A percentile compares a stretch with the other conserved stretches of the same genome.
These are phyloP conservation scores for Trichocomaceae sp. DNA, from an alignment of 2,329 filamentous ascomycete species.

Conservation along the genomic window DNA sequence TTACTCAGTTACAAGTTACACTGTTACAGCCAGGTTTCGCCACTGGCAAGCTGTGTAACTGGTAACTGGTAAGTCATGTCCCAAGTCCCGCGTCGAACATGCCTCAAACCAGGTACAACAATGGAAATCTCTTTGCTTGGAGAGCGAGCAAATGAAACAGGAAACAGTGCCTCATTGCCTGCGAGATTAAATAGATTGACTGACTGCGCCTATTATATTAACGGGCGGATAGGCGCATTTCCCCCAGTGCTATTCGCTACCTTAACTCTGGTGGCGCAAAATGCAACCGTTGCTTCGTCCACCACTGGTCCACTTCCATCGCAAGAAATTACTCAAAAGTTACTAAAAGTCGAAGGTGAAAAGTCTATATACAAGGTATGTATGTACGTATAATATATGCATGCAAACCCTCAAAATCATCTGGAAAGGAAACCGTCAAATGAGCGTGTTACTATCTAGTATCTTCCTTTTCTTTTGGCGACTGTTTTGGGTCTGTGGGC, in stretches of 20 bases:
- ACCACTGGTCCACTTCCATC: not conserved
- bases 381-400: not conserved
- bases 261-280: not conserved
- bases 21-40: too few relatives aligned
- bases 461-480: not conserved
- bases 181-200: too few relatives aligned
- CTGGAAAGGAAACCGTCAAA: not conserved
- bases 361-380: not conserved
- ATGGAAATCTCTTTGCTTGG: too few relatives aligned
- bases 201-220: not conserved
- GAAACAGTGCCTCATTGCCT: not conserved
- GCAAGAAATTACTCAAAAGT: not conserved
- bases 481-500: conserved; percentile 2
- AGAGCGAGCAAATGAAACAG: not conserved
- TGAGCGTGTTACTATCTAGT: not conserved
- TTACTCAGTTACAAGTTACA: too few relatives aligned
- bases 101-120: too few relatives aligned
- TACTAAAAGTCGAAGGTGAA: too few relatives aligned
- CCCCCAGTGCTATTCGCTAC: not conserved
- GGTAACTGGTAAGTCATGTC: too few relatives aligned
- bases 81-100: too few relatives aligned
- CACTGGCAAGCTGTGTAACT: too few relatives aligned
- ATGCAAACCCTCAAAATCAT: not conserved
- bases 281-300: not conserved
- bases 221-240: not conserved